These are phyloP conservation scores for Hypoxylon subgilvum DNA, from an alignment of 495 filamentous ascomycete species.

Conservation along the genomic window DNA sequence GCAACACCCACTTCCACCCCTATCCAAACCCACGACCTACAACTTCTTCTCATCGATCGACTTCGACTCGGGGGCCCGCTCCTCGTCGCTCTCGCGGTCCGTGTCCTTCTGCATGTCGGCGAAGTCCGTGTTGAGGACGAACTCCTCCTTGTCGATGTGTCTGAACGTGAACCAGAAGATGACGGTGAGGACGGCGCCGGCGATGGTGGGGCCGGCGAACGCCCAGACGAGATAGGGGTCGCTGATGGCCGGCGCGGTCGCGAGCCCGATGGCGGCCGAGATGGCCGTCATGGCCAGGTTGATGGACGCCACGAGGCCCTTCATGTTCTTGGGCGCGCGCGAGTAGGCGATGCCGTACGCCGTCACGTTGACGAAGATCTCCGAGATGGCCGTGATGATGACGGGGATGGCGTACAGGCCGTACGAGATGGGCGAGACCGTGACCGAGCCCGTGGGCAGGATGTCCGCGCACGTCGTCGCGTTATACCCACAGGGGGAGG, in stretches of 20 bases:
- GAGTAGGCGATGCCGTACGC: conserved; percentile 74
- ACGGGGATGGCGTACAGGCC: conserved; percentile 53
- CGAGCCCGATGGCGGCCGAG: conserved; percentile 62
- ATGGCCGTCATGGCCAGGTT: conserved; percentile 42
- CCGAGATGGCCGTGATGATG: conserved; percentile 62
- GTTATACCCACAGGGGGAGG: conserved; percentile 54
- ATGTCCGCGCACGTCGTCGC: conserved; percentile 48
- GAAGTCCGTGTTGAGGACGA: conserved; percentile 47
- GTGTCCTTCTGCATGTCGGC: conserved; percentile 46
- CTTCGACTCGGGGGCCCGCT: conserved; percentile 35
- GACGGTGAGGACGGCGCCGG: conserved; percentile 47
- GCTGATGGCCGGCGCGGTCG: conserved; percentile 60
- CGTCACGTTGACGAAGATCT: conserved; percentile 73
- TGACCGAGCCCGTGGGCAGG: conserved; percentile 45
- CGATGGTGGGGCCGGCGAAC: conserved; percentile 57
- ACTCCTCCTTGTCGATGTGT: conserved; percentile 54
- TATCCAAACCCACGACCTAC: not conserved
- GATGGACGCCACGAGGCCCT: conserved; percentile 32
- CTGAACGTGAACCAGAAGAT: conserved; percentile 57
- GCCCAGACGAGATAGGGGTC: conserved; percentile 67
- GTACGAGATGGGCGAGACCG: conserved; percentile 51
- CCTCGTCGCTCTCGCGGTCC: conserved; percentile 50
- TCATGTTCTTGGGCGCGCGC: conserved; percentile 70
- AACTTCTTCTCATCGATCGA: conserved; percentile 46
- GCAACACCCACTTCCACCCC: too few relatives aligned